Evolutionary conservation across 805 yeast species (phyloP), one percentile per base, ranked within the genome.

Genomic region (Saccharomyces jurei): DNA sequence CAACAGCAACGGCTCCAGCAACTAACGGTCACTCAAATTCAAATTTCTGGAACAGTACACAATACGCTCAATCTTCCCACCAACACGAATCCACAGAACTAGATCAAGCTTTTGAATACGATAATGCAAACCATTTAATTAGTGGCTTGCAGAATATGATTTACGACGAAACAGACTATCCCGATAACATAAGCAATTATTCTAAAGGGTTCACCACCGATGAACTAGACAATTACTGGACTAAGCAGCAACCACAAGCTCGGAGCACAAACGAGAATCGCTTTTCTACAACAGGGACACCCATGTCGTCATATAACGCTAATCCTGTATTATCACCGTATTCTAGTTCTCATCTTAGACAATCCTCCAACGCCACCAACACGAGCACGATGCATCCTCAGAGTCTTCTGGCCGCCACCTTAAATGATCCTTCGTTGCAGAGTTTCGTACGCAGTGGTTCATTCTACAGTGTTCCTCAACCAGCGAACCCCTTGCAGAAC

Each of bases 221-320:
- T 64, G 72, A 69, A 69, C 63, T 73, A 31, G 72, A 69, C 54
- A 64, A 62, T 46, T 69, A 66, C 54, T 69, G 72, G 72, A 59
- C 56, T 14, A 59, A 50, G 27, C 63, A 64, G 25, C 31, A 50
- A 31, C 50, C 36, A 6, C 50, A 52, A n/a, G 36, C 49, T 49
- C 56, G 22, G 27, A 31, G 8, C 41, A 46, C 29, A 41, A 29
- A 11, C 32, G 27, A 46, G 25, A 27, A 13, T 14, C 27, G 14
- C 13, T 21, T 48, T 13, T 28, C n/a, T 9, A 11, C 49, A 2
- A 50, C 28, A 3, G 36, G 29, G 6, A 36, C 26, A 21, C 29
- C 48, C 21, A 17, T 53, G 22, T 48, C 57, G 2, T 26, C 49
- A n/a, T 41, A 52, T 14, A 47, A 54, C 13, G 50, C 50, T 26